phyloP scores from a whole-genome alignment of 352 stramenopile species.

The Phytopythium delawarense region DNA sequence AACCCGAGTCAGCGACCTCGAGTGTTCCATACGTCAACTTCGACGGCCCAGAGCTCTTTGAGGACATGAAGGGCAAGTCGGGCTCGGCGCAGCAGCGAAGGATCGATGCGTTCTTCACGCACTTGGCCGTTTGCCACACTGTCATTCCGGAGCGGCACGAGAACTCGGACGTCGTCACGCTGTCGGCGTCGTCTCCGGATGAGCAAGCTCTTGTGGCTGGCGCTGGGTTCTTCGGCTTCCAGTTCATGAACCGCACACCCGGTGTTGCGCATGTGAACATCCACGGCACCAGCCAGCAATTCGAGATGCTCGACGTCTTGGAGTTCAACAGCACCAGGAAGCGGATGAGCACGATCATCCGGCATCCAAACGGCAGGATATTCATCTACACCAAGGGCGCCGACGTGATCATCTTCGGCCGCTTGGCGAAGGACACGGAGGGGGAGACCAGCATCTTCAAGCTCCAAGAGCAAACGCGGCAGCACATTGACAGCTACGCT shows the following conservation, averaged over 20 bases:
- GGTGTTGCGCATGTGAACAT: slow-evolving; percentile 48
- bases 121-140: slow-evolving; percentile 92
- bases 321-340: slow-evolving; percentile 93
- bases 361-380: slow-evolving; percentile 49
- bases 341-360: slow-evolving; percentile 91
- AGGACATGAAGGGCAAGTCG: slow-evolving; percentile 57
- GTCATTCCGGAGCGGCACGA: slow-evolving; percentile 95
- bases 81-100: slow-evolving; percentile 41
- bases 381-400: slow-evolving; percentile 75
- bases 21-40: slow-evolving; percentile 76
- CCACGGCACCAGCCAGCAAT: slow-evolving; percentile 35
- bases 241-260: slow-evolving; percentile 66
- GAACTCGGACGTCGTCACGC: slow-evolving; percentile 50
- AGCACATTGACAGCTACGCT: slow-evolving; percentile 80
- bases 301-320: slow-evolving; percentile 86
- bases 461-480: slow-evolving; percentile 34
- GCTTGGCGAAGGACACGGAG: slow-evolving; percentile 31
- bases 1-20: slow-evolving; percentile 12
- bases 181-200: slow-evolving; percentile 80
- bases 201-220: slow-evolving; percentile 85
- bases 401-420: slow-evolving; percentile 62
- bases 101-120: slow-evolving; percentile 79
- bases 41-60: slow-evolving; percentile 58
- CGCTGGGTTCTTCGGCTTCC: slow-evolving; percentile 67
- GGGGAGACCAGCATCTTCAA: slow-evolving; percentile 18